A percentile compares a stretch with the other conserved stretches of the same genome.
These are phyloP conservation scores for Adenanthera pavonina DNA, from an alignment of 306 rosid genomes.

Conservation along the genomic window DNA sequence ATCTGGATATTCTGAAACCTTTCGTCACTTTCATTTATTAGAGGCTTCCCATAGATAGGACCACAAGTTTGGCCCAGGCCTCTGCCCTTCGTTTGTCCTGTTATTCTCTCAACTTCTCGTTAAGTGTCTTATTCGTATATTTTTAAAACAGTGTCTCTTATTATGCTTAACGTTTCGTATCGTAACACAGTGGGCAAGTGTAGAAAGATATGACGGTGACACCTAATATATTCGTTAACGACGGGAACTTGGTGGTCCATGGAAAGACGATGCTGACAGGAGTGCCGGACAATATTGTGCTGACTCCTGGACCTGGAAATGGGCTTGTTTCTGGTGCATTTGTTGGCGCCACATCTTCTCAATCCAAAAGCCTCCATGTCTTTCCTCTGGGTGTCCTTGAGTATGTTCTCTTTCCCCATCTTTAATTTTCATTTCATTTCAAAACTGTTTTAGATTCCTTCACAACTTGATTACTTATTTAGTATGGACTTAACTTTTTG, in stretches of 20 bases:
- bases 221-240: slow-evolving; percentile 60
- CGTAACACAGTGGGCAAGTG: slow-evolving; percentile 40
- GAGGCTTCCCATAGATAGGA: neutral
- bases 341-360: slow-evolving; percentile 76
- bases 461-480: too few relatives aligned
- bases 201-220: slow-evolving; percentile 73
- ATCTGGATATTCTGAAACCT: neutral
- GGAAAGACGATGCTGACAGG: slow-evolving; percentile 82
- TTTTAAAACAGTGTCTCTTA: neutral
- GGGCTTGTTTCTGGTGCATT: slow-evolving; percentile 63
- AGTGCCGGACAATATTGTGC: slow-evolving; percentile 75
- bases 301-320: slow-evolving; percentile 61
- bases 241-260: slow-evolving; percentile 82
- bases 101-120: neutral
- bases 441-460: neutral
- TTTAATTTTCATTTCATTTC: neutral
- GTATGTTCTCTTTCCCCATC: slow-evolving; percentile 48
- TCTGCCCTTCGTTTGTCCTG: neutral
- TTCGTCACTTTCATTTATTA: neutral
- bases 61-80: neutral
- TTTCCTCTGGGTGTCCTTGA: slow-evolving; percentile 78
- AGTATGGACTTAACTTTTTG: too few relatives aligned
- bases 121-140: neutral
- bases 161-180: slow-evolving; percentile 2
- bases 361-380: slow-evolving; percentile 77